These are phyloP conservation scores for Blumeria graminis DNA, from an alignment of 2,329 filamentous ascomycete genomes.

Conservation along the genomic window DNA sequence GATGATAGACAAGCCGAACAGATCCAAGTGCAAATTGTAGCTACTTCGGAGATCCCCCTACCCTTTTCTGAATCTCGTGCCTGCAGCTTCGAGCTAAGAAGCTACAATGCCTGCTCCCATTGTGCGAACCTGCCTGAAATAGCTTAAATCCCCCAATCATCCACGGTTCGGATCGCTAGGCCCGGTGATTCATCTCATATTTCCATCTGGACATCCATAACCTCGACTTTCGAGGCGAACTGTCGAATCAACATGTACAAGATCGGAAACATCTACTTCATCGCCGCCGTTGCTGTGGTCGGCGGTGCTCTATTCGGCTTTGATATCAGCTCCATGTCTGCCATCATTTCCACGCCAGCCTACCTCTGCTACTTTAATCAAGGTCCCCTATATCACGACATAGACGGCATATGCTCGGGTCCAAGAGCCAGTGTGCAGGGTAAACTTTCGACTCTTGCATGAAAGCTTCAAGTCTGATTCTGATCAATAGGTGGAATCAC, in stretches of 20 bases:
- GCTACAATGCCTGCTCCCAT: too few species aligned
- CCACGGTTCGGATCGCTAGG: too few species aligned
- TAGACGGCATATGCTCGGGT: constrained; percentile 25
- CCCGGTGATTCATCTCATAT: too few species aligned
- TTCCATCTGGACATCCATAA: too few species aligned
- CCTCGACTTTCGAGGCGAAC: too few species aligned
- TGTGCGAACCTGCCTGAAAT: too few species aligned
- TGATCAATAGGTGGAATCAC: constrained; percentile 37
- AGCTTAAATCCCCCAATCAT: too few species aligned
- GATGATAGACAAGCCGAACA: too few species aligned
- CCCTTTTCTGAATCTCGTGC: too few species aligned
- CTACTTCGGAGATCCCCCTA: too few species aligned
- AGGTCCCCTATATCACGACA: constrained; percentile 8
- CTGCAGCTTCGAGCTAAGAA: too few species aligned
- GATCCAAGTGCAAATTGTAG: too few species aligned
- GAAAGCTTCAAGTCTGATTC: constrained; percentile 18
- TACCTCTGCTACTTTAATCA: constrained; percentile 28
- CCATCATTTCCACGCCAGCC: constrained; percentile 26
- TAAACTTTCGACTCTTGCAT: constrained; percentile 13
- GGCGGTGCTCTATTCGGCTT: constrained; percentile 18
- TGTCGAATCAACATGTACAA: constrained; percentile 4
- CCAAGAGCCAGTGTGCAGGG: constrained; percentile 18
- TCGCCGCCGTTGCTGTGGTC: constrained; percentile 14
- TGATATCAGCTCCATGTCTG: constrained; percentile 33
- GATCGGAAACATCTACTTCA: constrained; percentile 13